Evolutionary conservation across 192 early-diverging fungal genomes (phyloP).

Genomic region (Mortierella claussenii): DNA sequence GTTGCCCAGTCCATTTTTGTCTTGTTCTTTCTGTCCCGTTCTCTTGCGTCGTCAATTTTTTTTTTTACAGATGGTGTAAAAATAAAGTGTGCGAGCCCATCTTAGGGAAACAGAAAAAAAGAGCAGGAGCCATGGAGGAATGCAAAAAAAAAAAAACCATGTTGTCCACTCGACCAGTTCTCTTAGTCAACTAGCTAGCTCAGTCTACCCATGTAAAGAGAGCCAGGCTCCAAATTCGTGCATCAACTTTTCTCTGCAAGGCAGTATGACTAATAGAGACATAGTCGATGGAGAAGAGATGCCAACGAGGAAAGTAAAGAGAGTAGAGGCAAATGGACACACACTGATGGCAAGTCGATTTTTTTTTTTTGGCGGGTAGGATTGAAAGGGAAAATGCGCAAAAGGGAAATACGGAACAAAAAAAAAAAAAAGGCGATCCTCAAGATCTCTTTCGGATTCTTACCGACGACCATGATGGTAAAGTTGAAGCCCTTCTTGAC

Average conservation of each 20-base stretch:
- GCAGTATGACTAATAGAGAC: not conserved
- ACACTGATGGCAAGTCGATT: too few relatives aligned
- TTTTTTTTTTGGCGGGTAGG: too few relatives aligned
- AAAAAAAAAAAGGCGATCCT: not conserved
- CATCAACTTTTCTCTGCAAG: too few relatives aligned
- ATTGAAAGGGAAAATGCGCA: not conserved
- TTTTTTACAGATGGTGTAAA: slow-evolving; percentile 14
- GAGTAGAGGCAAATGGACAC: too few relatives aligned
- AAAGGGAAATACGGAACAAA: not conserved
- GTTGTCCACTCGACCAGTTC: not conserved
- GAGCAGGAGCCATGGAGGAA: not conserved
- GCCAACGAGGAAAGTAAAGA: not conserved
- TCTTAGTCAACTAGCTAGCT: too few relatives aligned
- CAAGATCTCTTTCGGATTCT: too few relatives aligned
- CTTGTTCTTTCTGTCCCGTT: too few relatives aligned
- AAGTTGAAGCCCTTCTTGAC: slow-evolving; percentile 96
- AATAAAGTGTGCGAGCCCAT: slow-evolving; percentile 43
- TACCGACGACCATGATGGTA: slow-evolving; percentile 96
- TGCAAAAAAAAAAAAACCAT: slow-evolving; percentile 3
- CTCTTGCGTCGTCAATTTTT: too few relatives aligned
- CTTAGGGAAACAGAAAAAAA: slow-evolving; percentile 20
- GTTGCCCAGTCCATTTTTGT: too few relatives aligned
- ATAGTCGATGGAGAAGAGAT: not conserved
- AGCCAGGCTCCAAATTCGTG: slow-evolving; percentile 11
- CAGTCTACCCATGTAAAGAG: not conserved